These are phyloP conservation scores for Lablab purpureus DNA, from an alignment of 306 rosid species.

Conservation along the genomic window DNA sequence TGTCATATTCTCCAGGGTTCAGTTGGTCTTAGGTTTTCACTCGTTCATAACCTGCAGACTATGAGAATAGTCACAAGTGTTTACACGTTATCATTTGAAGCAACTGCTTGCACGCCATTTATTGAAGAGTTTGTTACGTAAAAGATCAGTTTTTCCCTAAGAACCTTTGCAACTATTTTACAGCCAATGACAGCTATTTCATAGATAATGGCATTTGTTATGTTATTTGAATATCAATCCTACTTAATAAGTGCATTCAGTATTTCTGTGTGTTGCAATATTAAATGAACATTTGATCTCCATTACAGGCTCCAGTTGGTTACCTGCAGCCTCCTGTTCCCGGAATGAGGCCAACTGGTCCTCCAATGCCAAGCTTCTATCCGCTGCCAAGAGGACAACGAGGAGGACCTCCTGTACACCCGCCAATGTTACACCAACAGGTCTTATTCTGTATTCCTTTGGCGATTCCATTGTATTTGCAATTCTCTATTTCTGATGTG, in stretches of 20 bases:
- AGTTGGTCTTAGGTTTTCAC: not conserved
- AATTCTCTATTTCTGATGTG: not conserved
- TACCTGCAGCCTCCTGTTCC: constrained; percentile 66
- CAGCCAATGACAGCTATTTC: too few relatives aligned
- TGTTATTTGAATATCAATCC: too few relatives aligned
- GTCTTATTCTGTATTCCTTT: constrained; percentile 33
- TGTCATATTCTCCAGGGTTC: not conserved
- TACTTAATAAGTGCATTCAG: too few relatives aligned
- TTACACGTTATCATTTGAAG: too few relatives aligned
- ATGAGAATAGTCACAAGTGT: too few relatives aligned
- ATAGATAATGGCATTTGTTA: too few relatives aligned
- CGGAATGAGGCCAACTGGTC: constrained; percentile 62
- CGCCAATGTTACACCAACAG: constrained; percentile 57
- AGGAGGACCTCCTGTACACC: constrained; percentile 53
- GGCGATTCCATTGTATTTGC: not conserved
- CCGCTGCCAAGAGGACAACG: constrained; percentile 58
- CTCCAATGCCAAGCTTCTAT: constrained; percentile 55
- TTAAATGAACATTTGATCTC: constrained; percentile 8
- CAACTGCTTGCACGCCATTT: too few relatives aligned
- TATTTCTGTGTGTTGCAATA: constrained; percentile 21
- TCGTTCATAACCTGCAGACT: too few relatives aligned
- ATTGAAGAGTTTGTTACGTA: too few relatives aligned
- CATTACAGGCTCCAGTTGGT: constrained; percentile 63
- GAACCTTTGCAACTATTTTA: too few relatives aligned
- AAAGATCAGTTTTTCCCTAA: too few relatives aligned